These are phyloP conservation scores for Cinchona pubescens DNA, from an alignment of 257 asterid species.

Conservation along the genomic window DNA sequence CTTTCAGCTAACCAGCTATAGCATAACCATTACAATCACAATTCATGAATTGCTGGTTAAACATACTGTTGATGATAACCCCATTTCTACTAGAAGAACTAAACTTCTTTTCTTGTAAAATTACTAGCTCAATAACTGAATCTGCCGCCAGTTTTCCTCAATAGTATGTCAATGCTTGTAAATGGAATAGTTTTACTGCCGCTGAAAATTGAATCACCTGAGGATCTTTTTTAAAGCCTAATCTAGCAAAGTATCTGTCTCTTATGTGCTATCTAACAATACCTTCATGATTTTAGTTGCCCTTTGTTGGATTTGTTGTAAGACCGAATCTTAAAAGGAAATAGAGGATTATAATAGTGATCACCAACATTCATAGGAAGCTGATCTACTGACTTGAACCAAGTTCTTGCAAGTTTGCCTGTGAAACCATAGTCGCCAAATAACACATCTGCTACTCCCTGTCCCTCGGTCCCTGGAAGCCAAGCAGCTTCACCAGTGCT, in stretches of 20 bases:
- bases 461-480: constrained; percentile 90
- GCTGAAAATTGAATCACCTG: neutral
- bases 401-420: constrained; percentile 80
- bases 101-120: neutral
- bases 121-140: neutral
- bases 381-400: constrained; percentile 73
- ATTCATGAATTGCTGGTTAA: neutral
- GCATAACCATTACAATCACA: neutral
- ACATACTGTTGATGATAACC: neutral
- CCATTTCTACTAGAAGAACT: neutral
- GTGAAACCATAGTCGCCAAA: constrained; percentile 69
- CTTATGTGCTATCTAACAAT: neutral
- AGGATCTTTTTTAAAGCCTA: neutral
- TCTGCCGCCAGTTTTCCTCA: neutral
- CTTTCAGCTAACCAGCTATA: neutral
- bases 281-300: constrained; percentile 4
- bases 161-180: no score
- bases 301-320: constrained; percentile 34
- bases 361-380: constrained; percentile 86
- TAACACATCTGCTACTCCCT: constrained; percentile 62
- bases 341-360: constrained; percentile 68
- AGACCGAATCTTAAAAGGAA: constrained; percentile 68
- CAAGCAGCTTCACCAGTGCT: constrained; percentile 83
- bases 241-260: neutral
- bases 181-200: neutral